These are phyloP conservation scores for Clausena lansium DNA, from an alignment of 345 rosid species.

Conservation along the genomic window DNA sequence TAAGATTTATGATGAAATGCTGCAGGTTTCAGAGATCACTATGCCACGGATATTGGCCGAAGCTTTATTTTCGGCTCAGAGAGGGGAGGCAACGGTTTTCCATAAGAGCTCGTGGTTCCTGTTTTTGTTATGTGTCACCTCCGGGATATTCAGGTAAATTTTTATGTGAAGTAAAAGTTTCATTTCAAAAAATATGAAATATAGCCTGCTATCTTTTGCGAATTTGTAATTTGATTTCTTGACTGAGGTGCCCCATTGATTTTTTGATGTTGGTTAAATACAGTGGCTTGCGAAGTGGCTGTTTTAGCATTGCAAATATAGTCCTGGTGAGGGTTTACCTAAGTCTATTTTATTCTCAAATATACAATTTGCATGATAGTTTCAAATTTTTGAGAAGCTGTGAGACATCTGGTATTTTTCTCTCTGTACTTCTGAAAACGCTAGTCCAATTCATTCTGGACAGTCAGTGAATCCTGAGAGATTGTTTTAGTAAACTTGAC, in stretches of 20 bases:
- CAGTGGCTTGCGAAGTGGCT: conserved; percentile 56
- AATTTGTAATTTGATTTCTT: background rate
- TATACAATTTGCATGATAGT: background rate
- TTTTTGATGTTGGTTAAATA: conserved; percentile 3
- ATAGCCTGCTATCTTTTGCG: background rate
- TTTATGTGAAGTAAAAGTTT: background rate
- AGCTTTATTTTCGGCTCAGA: conserved; percentile 48
- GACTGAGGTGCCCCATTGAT: background rate
- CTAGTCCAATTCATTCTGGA: background rate
- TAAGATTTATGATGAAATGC: background rate
- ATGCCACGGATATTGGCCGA: conserved; percentile 51
- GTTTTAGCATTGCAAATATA: conserved; percentile 45
- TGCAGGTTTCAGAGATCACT: conserved; percentile 47
- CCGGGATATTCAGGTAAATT: conserved; percentile 49
- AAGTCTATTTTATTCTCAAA: background rate
- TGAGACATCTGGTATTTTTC: background rate
- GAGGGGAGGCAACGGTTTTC: conserved; percentile 27
- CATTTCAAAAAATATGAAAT: background rate
- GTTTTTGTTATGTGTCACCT: conserved; percentile 36
- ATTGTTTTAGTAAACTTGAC: background rate
- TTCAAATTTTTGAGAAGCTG: background rate
- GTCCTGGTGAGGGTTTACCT: conserved; percentile 35
- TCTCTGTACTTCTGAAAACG: background rate
- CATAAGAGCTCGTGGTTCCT: conserved; percentile 27
- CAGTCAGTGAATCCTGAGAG: background rate